Evolutionary conservation across 2,329 filamentous ascomycete species (phyloP).

Genomic region (Venturia nashicola): DNA sequence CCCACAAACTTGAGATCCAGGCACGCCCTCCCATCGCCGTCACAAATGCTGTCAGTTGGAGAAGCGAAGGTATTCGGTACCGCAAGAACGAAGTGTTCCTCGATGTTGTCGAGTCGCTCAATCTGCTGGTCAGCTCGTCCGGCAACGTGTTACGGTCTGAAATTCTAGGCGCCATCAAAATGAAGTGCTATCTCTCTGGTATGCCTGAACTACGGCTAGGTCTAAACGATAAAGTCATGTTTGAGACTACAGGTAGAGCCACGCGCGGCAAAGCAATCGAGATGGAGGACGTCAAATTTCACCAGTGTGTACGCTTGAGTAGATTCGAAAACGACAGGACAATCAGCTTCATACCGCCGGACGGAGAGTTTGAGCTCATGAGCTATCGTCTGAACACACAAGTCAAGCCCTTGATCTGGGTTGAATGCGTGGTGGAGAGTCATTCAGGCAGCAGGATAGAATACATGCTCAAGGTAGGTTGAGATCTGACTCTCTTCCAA

Average conservation of each 20-base stretch:
- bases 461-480: constrained; percentile 80
- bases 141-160: constrained; percentile 93
- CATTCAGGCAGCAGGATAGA: constrained; percentile 93
- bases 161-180: constrained; percentile 94
- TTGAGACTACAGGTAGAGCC: constrained; percentile 88
- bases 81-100: constrained; percentile 99
- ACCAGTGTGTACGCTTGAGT: constrained; percentile 91
- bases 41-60: constrained; percentile 96
- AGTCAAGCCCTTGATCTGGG: constrained; percentile 97
- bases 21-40: constrained; percentile 93
- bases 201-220: constrained; percentile 95
- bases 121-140: constrained; percentile 84
- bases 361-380: constrained; percentile 99
- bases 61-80: constrained; percentile 94
- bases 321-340: constrained; percentile 97
- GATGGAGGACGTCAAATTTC: constrained; percentile 99
- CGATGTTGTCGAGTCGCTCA: constrained; percentile 92
- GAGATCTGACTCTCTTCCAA: background rate
- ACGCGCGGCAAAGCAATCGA: constrained; percentile 95
- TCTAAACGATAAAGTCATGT: constrained; percentile 99
- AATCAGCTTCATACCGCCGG: constrained; percentile 96
- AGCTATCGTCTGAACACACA: constrained; percentile 97
- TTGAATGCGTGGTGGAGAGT: constrained; percentile 92
- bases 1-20: constrained; percentile 94
- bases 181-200: constrained; percentile 98